phyloP scores from a whole-genome alignment of 2,329 filamentous ascomycete species.

The Westerdykella aurantiaca region DNA sequence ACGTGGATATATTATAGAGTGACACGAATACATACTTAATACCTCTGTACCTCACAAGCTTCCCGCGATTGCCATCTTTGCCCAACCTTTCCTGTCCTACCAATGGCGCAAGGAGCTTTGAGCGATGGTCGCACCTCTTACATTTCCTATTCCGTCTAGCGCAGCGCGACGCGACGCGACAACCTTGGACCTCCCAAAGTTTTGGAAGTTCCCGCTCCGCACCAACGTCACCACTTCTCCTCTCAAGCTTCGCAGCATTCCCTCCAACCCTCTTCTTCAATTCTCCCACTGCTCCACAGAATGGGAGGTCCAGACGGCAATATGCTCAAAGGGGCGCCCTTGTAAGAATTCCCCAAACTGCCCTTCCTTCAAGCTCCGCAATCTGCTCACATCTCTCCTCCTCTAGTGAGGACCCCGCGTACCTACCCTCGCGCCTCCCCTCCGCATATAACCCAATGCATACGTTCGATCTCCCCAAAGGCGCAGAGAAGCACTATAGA shows the following conservation, averaged over 20 bases:
- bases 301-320: conserved; percentile 18
- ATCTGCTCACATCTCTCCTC: conserved; percentile 3
- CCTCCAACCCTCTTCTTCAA: neutral
- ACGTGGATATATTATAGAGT: too few relatives aligned
- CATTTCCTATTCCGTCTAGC: conserved; percentile 14
- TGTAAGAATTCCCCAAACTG: conserved; percentile 16
- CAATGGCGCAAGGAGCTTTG: too few relatives aligned
- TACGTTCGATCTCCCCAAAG: conserved; percentile 66
- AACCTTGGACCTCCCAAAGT: conserved; percentile 7
- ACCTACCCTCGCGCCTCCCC: conserved; percentile 22
- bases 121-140: conserved; percentile 4
- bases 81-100: too few relatives aligned
- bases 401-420: conserved; percentile 22
- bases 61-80: too few relatives aligned
- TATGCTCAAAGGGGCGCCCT: conserved; percentile 24
- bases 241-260: neutral
- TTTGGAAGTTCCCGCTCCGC: conserved; percentile 3
- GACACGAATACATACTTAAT: too few relatives aligned
- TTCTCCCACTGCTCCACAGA: neutral
- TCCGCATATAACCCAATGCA: conserved; percentile 68
- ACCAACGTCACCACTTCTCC: neutral
- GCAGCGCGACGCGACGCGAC: conserved; percentile 16
- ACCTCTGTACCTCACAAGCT: too few relatives aligned
- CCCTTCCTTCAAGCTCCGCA: neutral
- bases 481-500: conserved; percentile 64